Evolutionary conservation across 257 asterid genomes (phyloP), one percentile per base, ranked within the genome.

Genomic region (Solanum gracilifrons): DNA sequence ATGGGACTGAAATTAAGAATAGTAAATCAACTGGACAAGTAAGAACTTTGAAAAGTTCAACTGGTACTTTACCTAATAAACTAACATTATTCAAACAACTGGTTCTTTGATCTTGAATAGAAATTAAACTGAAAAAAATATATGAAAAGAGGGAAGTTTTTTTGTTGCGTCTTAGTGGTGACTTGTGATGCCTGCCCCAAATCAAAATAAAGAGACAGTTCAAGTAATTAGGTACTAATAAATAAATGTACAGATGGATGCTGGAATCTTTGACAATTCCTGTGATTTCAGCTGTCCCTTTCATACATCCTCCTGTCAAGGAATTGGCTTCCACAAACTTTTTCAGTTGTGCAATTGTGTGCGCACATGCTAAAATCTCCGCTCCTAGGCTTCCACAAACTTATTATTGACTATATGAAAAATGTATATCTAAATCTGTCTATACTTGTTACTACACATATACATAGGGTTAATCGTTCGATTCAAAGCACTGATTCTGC

Each of bases 301-400:
- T 46, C 16, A 29, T 29, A 80, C 20, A 29, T 43, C 41, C 4
- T 29, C 69, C 37, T 46, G 18, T 80, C 66, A 46, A 29, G 48
- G 41, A 80, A 27, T 80, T 80, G 68, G 41, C 39, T 46, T 80
- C 85, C 85, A 48, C 68, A 29, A 46, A 37, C 18, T 80, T 58
- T 51, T 51, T 37, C 41, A 37, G 41, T 37, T 37, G 41, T 37
- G 11, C 8, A 0, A 8, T 37, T 37, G 12, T 2, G 41, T 7
- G 2, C 0, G 0, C 4, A 9, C 0, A 43, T 0, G 16, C 1
- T 43, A 43, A 43, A 43, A 12, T 0, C n/a, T 0, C 0, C 2
- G 5, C 25, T 55, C 2, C 25, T 6, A 55, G 4, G 25, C 64
- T 55, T 55, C 2, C n/a, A 55, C 64, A 18, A 18, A 7, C n/a